These are phyloP conservation scores for Microstegium vimineum DNA, from an alignment of 176 grass and related monocot species.

Conservation along the genomic window DNA sequence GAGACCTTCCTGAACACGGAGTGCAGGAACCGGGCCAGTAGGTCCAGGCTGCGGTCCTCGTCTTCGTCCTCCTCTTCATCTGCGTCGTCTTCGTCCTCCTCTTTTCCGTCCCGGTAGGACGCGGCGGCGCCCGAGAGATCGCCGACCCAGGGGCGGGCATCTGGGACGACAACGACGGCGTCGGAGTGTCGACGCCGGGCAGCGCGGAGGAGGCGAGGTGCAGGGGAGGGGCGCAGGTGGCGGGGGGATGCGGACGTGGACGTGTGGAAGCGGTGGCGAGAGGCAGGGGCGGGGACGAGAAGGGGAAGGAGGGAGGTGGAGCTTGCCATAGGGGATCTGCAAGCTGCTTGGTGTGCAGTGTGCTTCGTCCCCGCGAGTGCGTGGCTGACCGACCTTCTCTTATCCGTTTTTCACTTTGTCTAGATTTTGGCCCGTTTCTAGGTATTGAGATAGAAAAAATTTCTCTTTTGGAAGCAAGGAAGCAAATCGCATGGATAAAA, in stretches of 20 bases:
- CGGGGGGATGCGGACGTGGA: neutral
- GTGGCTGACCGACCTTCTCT: neutral
- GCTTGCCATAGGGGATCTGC: constrained; percentile 43
- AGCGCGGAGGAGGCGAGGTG: constrained; percentile 30
- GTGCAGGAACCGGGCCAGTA: constrained; percentile 67
- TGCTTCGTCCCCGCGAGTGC: neutral
- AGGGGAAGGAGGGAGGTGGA: constrained; percentile 21
- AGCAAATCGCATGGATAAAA: no score
- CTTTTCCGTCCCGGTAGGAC: constrained; percentile 28
- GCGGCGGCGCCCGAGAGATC: constrained; percentile 39
- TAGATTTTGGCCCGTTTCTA: no score
- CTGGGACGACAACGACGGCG: constrained; percentile 54
- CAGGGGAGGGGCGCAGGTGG: neutral
- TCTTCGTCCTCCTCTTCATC: constrained; percentile 52
- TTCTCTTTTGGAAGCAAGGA: no score
- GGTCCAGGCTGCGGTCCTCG: constrained; percentile 79
- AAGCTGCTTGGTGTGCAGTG: neutral
- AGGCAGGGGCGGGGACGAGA: constrained; percentile 7
- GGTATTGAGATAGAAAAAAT: no score
- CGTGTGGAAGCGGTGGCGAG: constrained; percentile 1
- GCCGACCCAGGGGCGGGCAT: constrained; percentile 65
- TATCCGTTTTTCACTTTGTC: neutral
- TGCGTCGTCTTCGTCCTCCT: constrained; percentile 47
- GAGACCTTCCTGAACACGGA: constrained; percentile 71
- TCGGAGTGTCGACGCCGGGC: constrained; percentile 50